Percentiles rank a stretch among this genome's conserved stretches.
Conservation (phyloP, 352 stramenopile genomes). For the Phytophthora fragariaefolia region DNA sequence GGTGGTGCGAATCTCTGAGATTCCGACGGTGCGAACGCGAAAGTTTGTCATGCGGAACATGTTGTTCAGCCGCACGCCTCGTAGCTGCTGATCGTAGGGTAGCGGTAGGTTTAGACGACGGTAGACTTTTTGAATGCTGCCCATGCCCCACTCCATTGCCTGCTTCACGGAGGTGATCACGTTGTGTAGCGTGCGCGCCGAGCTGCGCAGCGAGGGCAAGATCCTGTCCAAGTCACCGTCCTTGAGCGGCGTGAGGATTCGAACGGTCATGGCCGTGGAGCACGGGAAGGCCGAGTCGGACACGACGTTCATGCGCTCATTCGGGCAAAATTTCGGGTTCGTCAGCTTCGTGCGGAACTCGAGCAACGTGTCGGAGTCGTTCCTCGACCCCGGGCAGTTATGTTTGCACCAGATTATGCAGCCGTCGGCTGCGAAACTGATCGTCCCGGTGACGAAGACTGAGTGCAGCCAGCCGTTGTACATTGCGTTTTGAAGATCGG, state of each 20-base stretch:
- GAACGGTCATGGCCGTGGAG: neutral
- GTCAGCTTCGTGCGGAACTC: neutral
- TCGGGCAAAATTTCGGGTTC: neutral
- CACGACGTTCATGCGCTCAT: neutral
- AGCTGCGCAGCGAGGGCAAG: neutral
- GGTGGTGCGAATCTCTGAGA: neutral
- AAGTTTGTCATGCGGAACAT: neutral
- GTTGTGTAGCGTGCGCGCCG: neutral
- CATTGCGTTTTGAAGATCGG: neutral
- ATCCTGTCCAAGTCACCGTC: neutral
- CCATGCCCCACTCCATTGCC: neutral
- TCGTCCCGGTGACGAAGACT: slow-evolving; percentile 2
- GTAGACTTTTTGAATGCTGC: neutral
- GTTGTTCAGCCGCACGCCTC: slow-evolving; percentile 2
- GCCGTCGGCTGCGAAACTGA: slow-evolving; percentile 1
- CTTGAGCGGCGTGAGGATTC: neutral
- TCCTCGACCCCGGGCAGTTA: neutral
- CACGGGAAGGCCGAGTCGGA: slow-evolving; percentile 2
- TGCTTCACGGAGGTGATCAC: neutral
- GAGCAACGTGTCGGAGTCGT: neutral
- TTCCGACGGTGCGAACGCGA: neutral
- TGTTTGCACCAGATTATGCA: slow-evolving; percentile 1
- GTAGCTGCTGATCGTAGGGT: neutral
- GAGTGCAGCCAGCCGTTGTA: neutral
- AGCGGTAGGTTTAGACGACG: neutral